Conservation (phyloP, 2,329 filamentous ascomycete genomes). For the Rachicladosporium sp. region DNA sequence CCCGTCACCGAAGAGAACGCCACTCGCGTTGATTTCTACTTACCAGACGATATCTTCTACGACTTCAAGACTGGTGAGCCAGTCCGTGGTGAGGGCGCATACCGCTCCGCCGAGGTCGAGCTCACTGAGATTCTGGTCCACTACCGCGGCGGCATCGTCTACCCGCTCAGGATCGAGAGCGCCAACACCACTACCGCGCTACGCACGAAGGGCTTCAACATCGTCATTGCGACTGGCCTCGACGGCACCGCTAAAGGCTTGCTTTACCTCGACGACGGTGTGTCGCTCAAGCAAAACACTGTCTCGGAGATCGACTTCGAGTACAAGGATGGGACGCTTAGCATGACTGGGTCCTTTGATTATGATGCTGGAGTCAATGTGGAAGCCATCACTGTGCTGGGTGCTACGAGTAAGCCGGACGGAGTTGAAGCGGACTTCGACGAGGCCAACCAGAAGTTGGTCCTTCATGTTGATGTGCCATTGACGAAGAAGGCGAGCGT, state of each 20-base stretch:
- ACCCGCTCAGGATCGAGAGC: constrained; percentile 39
- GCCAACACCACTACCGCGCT: constrained; percentile 50
- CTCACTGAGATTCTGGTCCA: constrained; percentile 49
- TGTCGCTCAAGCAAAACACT: constrained; percentile 44
- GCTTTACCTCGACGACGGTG: constrained; percentile 66
- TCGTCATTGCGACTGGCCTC: constrained; percentile 51
- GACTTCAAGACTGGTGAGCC: constrained; percentile 40
- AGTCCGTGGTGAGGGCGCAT: constrained; percentile 32
- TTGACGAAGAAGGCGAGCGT: constrained; percentile 5
- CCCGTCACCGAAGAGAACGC: constrained; percentile 38
- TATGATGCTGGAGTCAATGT: constrained; percentile 23
- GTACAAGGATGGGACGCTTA: constrained; percentile 6
- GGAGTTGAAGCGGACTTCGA: constrained; percentile 5
- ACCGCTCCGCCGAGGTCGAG: constrained; percentile 30
- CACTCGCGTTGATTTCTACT: constrained; percentile 41
- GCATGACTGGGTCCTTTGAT: constrained; percentile 38
- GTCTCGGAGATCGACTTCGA: constrained; percentile 18
- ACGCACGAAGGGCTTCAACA: constrained; percentile 51
- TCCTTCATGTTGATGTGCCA: constrained; percentile 8
- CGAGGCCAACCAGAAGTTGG: constrained; percentile 6
- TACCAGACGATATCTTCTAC: constrained; percentile 44
- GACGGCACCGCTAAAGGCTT: constrained; percentile 50
- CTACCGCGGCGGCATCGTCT: constrained; percentile 43
- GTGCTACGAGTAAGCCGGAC: constrained; percentile 2
- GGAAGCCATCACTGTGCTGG: constrained; percentile 3